Evolutionary conservation across 1,139 yeast genomes (phyloP).

Genomic region (Hansenula lynferdii): DNA sequence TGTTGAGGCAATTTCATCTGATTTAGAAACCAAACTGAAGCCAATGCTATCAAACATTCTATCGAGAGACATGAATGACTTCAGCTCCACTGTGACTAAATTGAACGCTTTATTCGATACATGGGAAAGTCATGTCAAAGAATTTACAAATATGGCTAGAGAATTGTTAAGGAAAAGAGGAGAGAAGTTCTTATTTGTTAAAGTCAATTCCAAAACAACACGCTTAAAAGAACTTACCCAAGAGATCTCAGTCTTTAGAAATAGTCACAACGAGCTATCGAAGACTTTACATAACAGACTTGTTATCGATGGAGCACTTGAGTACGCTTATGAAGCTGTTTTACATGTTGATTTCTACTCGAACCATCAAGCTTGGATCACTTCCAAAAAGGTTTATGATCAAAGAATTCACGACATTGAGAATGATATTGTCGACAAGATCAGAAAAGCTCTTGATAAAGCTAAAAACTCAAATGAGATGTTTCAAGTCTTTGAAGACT

Average conservation of each 20-base stretch:
- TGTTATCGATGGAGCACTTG: conserved; percentile 31
- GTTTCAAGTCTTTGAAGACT: conserved; percentile 45
- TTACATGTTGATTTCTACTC: conserved; percentile 32
- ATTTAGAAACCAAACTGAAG: conserved; percentile 32
- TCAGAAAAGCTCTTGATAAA: conserved; percentile 34
- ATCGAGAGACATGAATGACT: conserved; percentile 30
- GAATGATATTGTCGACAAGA: conserved; percentile 34
- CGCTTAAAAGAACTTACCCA: conserved; percentile 43
- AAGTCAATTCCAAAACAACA: conserved; percentile 45
- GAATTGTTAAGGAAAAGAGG: conserved; percentile 72
- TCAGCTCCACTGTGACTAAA: conserved; percentile 23
- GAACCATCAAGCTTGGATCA: conserved; percentile 33
- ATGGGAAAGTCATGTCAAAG: conserved; percentile 50
- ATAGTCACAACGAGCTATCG: conserved; percentile 48
- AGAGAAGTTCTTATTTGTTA: conserved; percentile 66
- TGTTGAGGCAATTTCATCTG: conserved; percentile 55
- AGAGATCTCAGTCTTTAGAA: conserved; percentile 42
- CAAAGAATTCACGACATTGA: conserved; percentile 42
- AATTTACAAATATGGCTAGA: conserved; percentile 57
- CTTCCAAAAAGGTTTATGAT: conserved; percentile 35
- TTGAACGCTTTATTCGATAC: conserved; percentile 30
- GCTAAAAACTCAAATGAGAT: conserved; percentile 41
- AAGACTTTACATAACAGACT: conserved; percentile 29
- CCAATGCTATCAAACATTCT: conserved; percentile 31
- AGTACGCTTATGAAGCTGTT: conserved; percentile 37